Evolutionary conservation across 129 eudicot genomes (phyloP).

Genomic region (Artemisia annua): DNA sequence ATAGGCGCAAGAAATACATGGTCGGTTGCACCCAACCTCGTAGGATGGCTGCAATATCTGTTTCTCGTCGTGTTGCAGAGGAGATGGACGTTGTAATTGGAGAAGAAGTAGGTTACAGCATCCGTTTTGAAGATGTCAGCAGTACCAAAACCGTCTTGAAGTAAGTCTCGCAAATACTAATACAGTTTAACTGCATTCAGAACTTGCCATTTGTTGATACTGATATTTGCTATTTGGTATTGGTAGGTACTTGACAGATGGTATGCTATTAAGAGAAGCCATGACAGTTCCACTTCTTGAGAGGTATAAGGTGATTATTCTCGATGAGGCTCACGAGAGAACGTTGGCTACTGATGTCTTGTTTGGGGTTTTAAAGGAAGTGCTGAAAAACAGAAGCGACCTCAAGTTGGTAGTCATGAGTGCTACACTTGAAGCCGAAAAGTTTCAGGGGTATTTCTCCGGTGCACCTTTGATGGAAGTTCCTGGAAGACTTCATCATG

Average conservation of each 20-base stretch:
- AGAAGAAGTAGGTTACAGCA: too few relatives aligned
- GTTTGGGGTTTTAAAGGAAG: constrained; percentile 94
- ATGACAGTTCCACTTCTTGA: constrained; percentile 97
- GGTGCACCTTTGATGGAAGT: constrained; percentile 99
- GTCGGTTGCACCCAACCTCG: too few relatives aligned
- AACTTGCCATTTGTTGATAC: too few relatives aligned
- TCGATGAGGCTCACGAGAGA: constrained; percentile 98
- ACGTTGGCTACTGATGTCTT: constrained; percentile 95
- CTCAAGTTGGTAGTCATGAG: constrained; percentile 95
- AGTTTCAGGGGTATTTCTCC: constrained; percentile 84
- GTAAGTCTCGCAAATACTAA: too few relatives aligned
- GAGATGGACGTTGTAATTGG: too few relatives aligned
- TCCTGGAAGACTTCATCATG: constrained; percentile 97
- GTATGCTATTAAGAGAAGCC: constrained; percentile 99
- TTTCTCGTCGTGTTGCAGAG: too few relatives aligned
- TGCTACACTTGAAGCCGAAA: constrained; percentile 98
- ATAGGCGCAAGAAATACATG: too few relatives aligned
- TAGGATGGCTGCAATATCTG: too few relatives aligned
- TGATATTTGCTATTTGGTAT: too few relatives aligned
- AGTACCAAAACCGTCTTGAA: constrained; percentile 22
- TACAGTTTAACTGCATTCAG: too few relatives aligned
- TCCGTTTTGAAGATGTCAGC: too few relatives aligned
- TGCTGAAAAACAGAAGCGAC: constrained; percentile 81
- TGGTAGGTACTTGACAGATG: constrained; percentile 94
- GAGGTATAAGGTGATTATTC: constrained; percentile 90